Conservation (phyloP, 2,329 filamentous ascomycete genomes). For the Fusarium musae region DNA sequence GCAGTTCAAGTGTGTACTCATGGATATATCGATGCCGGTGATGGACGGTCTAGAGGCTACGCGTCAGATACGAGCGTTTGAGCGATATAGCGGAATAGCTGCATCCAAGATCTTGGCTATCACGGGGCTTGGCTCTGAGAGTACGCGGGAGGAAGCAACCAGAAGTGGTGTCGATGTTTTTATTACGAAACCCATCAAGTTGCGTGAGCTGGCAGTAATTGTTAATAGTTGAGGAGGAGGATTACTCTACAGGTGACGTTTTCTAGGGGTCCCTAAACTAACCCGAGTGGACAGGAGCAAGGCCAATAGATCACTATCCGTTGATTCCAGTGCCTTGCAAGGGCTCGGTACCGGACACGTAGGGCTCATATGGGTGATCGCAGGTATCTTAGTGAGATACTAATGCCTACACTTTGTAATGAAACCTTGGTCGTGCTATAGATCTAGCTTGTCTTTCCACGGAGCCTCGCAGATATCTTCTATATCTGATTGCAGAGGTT, state of each 20-base stretch:
- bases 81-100: not conserved
- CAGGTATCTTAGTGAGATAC: not conserved
- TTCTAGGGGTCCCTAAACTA: not conserved
- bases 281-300: not conserved
- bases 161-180: slow-evolving; percentile 7
- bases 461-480: not conserved
- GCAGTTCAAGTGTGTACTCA: not conserved
- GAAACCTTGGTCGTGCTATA: not conserved
- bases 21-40: slow-evolving; percentile 7
- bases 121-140: not conserved
- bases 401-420: not conserved
- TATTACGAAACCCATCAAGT: not conserved
- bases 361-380: not conserved
- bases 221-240: not conserved
- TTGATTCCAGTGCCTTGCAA: too few relatives aligned
- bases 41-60: slow-evolving; percentile 12
- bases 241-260: too few relatives aligned
- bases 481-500: not conserved
- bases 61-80: slow-evolving; percentile 5
- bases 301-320: not conserved
- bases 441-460: too few relatives aligned
- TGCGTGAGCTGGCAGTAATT: not conserved
- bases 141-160: not conserved
- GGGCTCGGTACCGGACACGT: accelerated
- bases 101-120: not conserved